Base-by-base conservation (phyloP, 2,329 filamentous ascomycete genomes). In the Apiospora rasikravindrae region DNA sequence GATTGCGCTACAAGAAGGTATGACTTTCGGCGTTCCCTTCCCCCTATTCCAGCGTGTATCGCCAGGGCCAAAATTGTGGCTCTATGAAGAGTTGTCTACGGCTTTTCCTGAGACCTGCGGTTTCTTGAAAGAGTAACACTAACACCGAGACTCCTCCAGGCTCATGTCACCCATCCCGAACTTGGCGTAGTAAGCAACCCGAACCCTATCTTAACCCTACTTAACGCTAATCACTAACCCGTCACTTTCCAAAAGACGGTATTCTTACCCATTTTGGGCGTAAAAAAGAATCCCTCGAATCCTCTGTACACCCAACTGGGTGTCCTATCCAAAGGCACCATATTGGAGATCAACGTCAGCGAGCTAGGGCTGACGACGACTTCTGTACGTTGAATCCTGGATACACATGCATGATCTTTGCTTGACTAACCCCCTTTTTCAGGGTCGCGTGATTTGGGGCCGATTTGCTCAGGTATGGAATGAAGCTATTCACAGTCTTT, bases 291-390 rank as follows among this genome's bases (percentile, higher is more conserved):
- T 81, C 93, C 93, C 1, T 91, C 94, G 80, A 94, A 94, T 81
- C 94, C 94, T 0, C 88, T 97, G 80, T 98, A 98, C 84, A 98
- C 96, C 0, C 95, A 98, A 80, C 86, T 98, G 6, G 96, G 96
- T 73, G 95, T 98, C 3, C 82, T 98, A 79, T 96, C 93, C 67
- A 95, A 95, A 84, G 94, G 94, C 75, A 96, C 91, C 42, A 90
- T 92, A 73, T 75, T 76, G 79, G 96, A 98, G 84, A 95, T 98
- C 78, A 98, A 99, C 81, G 95, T 98, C 42, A 93, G 90, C 71
- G 96, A 99, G 82, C 84, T 71, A 2, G 70, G 70, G 10, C 86
- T 98, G 74, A 94, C 97, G 22, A 98, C 96, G 2, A 92, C 95
- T 1, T 42, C 40, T 5, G 49, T 53, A 61, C 22, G 16, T 33